These are phyloP conservation scores for Fonsecaea pugnacius DNA, from an alignment of 2,329 filamentous ascomycete genomes.

Conservation along the genomic window DNA sequence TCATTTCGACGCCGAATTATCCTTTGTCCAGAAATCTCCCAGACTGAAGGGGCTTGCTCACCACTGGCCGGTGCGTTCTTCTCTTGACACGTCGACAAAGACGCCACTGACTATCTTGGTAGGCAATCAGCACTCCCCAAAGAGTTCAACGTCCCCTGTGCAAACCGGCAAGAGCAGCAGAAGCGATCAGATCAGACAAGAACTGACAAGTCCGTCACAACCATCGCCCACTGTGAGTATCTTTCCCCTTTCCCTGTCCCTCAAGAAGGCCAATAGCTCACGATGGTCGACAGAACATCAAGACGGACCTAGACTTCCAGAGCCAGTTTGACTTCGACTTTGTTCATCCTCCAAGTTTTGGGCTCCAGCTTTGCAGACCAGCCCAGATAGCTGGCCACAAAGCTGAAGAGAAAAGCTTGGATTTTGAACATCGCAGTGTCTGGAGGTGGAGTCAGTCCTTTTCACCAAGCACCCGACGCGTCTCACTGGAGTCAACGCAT, in stretches of 20 bases:
- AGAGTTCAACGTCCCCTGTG: not conserved
- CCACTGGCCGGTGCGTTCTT: not conserved
- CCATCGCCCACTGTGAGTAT: not conserved
- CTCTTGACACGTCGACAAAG: not conserved
- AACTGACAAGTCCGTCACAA: not conserved
- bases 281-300: not conserved
- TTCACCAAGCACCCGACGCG: constrained; percentile 5
- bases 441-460: constrained; percentile 10
- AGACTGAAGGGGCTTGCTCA: not conserved
- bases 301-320: not conserved
- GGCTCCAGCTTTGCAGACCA: constrained; percentile 12
- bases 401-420: not conserved
- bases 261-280: not conserved
- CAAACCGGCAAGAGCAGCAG: not conserved
- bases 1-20: constrained; percentile 4
- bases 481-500: constrained; percentile 21
- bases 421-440: not conserved
- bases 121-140: constrained; percentile 1
- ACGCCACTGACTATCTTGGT: not conserved
- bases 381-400: not conserved
- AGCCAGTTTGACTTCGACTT: constrained; percentile 6
- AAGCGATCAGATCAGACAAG: not conserved
- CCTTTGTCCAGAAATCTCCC: not conserved
- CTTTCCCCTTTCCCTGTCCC: not conserved
- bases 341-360: constrained; percentile 13